Conservation (phyloP, 495 filamentous ascomycete genomes). For the Staphylotrichum tortipilum region DNA sequence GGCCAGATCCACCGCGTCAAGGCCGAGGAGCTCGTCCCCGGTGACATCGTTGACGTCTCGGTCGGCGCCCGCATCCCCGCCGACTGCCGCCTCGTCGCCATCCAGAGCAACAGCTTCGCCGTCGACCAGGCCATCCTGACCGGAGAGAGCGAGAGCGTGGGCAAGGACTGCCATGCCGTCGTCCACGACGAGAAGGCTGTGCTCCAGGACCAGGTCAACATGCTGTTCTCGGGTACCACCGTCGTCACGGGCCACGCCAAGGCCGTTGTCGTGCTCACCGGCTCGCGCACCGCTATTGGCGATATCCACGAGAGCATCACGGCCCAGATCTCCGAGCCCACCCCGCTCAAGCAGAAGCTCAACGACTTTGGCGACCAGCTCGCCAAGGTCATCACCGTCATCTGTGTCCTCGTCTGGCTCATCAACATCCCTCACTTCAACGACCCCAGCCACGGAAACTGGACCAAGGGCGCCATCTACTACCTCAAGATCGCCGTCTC, state of each 20-base stretch:
- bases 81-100: conserved; percentile 81
- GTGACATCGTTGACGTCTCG: conserved; percentile 80
- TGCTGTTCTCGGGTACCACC: conserved; percentile 97
- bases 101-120: conserved; percentile 93
- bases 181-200: conserved; percentile 78
- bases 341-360: conserved; percentile 94
- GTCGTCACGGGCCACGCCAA: conserved; percentile 91
- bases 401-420: conserved; percentile 93
- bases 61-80: conserved; percentile 96
- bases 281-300: conserved; percentile 86
- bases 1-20: conserved; percentile 69
- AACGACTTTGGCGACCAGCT: conserved; percentile 96
- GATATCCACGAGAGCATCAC: conserved; percentile 99
- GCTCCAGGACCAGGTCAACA: conserved; percentile 95
- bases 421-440: conserved; percentile 98
- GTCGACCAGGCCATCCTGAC: conserved; percentile 97
- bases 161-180: conserved; percentile 60
- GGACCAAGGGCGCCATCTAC: conserved; percentile 98
- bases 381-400: conserved; percentile 95
- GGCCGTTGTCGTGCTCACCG: conserved; percentile 87
- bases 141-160: conserved; percentile 94
- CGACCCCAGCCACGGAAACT: conserved; percentile 85
- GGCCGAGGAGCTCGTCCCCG: conserved; percentile 93
- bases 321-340: conserved; percentile 94
- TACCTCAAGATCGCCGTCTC: conserved; percentile 99